phyloP scores from a whole-genome alignment of 148 eudicot genomes.

The Nepenthes gracilis region DNA sequence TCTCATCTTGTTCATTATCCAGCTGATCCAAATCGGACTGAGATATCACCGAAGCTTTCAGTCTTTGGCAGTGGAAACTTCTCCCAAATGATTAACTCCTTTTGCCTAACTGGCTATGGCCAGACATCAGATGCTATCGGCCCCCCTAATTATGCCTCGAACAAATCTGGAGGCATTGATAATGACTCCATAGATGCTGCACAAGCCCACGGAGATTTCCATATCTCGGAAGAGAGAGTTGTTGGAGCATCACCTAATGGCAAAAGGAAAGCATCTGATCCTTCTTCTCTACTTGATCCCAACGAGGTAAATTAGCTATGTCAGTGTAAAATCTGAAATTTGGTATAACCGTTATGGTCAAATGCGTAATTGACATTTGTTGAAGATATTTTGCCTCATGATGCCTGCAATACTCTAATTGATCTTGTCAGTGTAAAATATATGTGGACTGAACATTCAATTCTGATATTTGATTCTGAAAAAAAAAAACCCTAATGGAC shows the following conservation, averaged over 20 bases:
- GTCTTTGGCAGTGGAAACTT: constrained; percentile 56
- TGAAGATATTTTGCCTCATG: too few relatives aligned
- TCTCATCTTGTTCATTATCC: constrained; percentile 42
- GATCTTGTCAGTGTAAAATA: too few relatives aligned
- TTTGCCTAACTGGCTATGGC: constrained; percentile 33
- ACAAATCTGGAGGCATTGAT: constrained; percentile 14
- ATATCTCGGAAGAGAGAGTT: constrained; percentile 26
- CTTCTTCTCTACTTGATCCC: constrained; percentile 27
- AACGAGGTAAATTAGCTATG: constrained; percentile 31
- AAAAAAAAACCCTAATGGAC: too few relatives aligned
- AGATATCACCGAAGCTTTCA: constrained; percentile 42
- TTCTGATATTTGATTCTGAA: too few relatives aligned
- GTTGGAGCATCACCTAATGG: constrained; percentile 39
- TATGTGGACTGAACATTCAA: too few relatives aligned
- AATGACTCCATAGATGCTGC: constrained; percentile 13
- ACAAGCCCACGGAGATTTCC: constrained; percentile 27
- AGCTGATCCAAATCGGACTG: constrained; percentile 47
- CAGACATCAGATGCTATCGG: constrained; percentile 15
- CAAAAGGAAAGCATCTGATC: constrained; percentile 39
- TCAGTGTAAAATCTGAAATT: too few relatives aligned
- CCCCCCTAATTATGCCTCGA: constrained; percentile 14
- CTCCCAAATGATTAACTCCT: constrained; percentile 51
- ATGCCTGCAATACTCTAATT: too few relatives aligned
- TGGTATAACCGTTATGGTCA: too few relatives aligned
- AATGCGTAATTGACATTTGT: too few relatives aligned